Evolutionary conservation across 805 yeast species (phyloP).

Genomic region (Candida coleopterorum): DNA sequence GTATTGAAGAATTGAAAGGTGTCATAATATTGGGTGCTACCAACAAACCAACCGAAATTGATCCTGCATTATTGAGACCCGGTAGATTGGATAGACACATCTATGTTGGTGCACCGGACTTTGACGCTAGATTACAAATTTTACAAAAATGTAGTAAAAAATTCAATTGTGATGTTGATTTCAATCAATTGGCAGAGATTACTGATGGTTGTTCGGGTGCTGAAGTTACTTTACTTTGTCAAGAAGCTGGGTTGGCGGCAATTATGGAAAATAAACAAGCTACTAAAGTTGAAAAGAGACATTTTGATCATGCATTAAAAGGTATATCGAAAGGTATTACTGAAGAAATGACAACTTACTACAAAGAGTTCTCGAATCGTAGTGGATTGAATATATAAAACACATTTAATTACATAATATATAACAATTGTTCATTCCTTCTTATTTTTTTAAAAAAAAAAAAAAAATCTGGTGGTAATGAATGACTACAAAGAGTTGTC

Average conservation of each 20-base stretch:
- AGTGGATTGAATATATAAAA: constrained; percentile 27
- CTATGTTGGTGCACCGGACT: constrained; percentile 90
- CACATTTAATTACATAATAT: too few relatives aligned
- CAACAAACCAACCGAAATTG: constrained; percentile 89
- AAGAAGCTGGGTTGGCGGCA: constrained; percentile 94
- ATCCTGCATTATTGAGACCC: constrained; percentile 89
- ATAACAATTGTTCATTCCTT: too few relatives aligned
- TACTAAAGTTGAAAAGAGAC: constrained; percentile 49
- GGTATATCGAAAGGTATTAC: constrained; percentile 79
- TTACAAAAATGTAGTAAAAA: constrained; percentile 61
- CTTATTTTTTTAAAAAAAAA: not conserved
- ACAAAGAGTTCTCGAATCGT: constrained; percentile 47
- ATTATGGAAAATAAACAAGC: constrained; percentile 71
- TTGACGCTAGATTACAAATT: constrained; percentile 73
- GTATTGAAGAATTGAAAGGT: constrained; percentile 91
- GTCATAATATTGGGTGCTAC: constrained; percentile 96
- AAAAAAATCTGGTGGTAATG: constrained; percentile 57
- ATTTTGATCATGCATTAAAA: constrained; percentile 66
- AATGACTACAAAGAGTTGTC: constrained; percentile 63
- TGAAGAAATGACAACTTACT: constrained; percentile 76
- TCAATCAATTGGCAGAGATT: constrained; percentile 49
- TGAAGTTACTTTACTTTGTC: constrained; percentile 85
- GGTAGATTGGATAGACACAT: constrained; percentile 93
- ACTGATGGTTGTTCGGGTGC: constrained; percentile 97
- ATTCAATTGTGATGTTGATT: constrained; percentile 54